phyloP scores from a whole-genome alignment of 139 green algal genomes.

The Tetradesmus obliquus region DNA sequence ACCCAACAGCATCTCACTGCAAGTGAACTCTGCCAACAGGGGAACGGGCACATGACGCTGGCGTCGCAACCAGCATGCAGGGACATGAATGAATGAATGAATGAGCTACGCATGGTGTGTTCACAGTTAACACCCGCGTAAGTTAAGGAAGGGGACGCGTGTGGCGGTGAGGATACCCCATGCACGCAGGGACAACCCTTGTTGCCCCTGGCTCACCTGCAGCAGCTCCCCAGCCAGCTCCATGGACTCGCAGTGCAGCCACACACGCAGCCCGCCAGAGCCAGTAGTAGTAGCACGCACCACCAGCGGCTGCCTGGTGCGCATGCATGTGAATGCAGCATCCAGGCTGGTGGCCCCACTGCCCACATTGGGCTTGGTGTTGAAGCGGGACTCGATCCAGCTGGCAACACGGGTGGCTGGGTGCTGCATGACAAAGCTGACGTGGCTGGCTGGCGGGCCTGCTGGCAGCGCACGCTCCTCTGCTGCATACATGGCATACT shows the following conservation, averaged over 20 bases:
- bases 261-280: constrained; percentile 52
- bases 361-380: background rate
- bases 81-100: no score
- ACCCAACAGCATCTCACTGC: background rate
- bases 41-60: no score
- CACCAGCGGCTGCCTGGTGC: constrained; percentile 60
- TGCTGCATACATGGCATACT: constrained; percentile 79
- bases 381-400: constrained; percentile 34
- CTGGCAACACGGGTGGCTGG: constrained; percentile 10
- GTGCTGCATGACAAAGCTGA: constrained; percentile 17
- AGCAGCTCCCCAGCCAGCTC: constrained; percentile 74
- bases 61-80: no score
- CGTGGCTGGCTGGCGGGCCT: constrained; percentile 11
- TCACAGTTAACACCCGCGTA: no score
- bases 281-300: constrained; percentile 45
- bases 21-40: no score
- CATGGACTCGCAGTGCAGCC: constrained; percentile 74
- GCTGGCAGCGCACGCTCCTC: constrained; percentile 48
- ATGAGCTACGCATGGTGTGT: no score
- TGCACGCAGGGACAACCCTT: no score
- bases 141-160: no score
- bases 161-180: no score
- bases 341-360: constrained; percentile 43
- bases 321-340: constrained; percentile 63
- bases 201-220: background rate